A percentile compares a stretch with the other conserved stretches of the same genome.
Evolutionary conservation across 495 filamentous ascomycete genomes (phyloP).

Genomic region (Neurospora sp.): DNA sequence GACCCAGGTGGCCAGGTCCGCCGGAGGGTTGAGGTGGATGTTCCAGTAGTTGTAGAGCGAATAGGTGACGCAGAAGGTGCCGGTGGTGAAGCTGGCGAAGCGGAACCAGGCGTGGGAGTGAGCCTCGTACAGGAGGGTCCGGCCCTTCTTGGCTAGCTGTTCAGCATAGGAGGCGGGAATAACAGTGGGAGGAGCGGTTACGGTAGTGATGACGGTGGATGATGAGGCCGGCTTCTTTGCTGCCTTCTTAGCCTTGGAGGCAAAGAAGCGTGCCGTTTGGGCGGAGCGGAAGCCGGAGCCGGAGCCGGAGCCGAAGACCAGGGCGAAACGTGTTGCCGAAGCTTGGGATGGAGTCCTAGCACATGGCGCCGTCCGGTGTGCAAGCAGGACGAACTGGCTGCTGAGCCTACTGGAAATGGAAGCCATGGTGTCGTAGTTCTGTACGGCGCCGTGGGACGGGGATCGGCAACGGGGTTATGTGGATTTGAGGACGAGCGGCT

Average conservation of each 20-base stretch:
- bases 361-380: constrained; percentile 5
- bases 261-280: neutral
- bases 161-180: constrained; percentile 27
- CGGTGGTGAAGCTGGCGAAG: constrained; percentile 44
- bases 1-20: constrained; percentile 32
- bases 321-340: neutral
- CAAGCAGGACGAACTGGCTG: constrained; percentile 8
- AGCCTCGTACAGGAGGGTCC: constrained; percentile 49
- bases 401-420: constrained; percentile 14
- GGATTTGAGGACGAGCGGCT: neutral
- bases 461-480: neutral
- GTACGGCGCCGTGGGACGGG: neutral
- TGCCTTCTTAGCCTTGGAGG: constrained; percentile 4
- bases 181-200: neutral
- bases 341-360: constrained; percentile 1
- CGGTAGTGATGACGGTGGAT: neutral
- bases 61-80: constrained; percentile 47
- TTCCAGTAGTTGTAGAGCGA: constrained; percentile 44
- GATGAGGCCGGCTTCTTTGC: neutral
- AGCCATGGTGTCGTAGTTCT: constrained; percentile 8
- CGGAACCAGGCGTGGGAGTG: constrained; percentile 52
- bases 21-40: constrained; percentile 32
- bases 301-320: neutral
- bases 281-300: neutral
- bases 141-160: constrained; percentile 31